Evolutionary conservation across 495 filamentous ascomycete genomes (phyloP).

Genomic region (Penicillium argentinense): DNA sequence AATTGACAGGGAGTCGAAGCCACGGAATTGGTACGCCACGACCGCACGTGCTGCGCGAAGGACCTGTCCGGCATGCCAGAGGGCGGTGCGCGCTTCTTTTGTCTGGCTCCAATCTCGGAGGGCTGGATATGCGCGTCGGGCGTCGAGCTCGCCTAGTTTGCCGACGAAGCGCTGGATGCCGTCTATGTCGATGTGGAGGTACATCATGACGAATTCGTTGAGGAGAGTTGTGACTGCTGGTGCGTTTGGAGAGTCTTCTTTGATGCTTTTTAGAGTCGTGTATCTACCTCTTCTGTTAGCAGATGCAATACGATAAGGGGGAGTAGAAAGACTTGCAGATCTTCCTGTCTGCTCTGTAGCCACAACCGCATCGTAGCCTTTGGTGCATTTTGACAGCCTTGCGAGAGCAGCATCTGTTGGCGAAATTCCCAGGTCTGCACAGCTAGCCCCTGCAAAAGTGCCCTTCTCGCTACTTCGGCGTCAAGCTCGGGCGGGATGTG

Average conservation of each 20-base stretch:
- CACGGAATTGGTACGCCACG: constrained; percentile 43
- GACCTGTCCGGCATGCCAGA: constrained; percentile 63
- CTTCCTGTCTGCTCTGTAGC: constrained; percentile 30
- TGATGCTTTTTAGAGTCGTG: constrained; percentile 3
- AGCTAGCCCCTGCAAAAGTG: constrained; percentile 34
- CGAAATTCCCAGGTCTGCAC: constrained; percentile 27
- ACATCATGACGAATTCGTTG: constrained; percentile 53
- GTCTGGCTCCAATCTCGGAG: constrained; percentile 52
- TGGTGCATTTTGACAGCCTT: constrained; percentile 1
- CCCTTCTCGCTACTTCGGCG: constrained; percentile 42
- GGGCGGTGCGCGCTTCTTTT: constrained; percentile 47
- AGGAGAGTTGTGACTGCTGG: constrained; percentile 34
- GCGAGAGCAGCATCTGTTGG: constrained; percentile 20
- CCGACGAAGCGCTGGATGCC: constrained; percentile 62
- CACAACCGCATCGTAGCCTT: constrained; percentile 20
- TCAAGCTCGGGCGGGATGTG: constrained; percentile 35
- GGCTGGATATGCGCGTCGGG: constrained; percentile 46
- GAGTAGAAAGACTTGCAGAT: constrained; percentile 14
- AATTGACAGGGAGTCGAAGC: constrained; percentile 56
- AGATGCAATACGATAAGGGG: too few relatives aligned
- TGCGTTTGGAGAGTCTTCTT: background rate
- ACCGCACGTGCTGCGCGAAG: constrained; percentile 50
- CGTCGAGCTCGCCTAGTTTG: constrained; percentile 57
- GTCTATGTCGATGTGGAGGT: constrained; percentile 57
- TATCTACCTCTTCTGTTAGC: too few relatives aligned